Percentiles rank a stretch among this genome's conserved stretches.
Conservation (phyloP, 257 asterid species). For the Primulina huaijiensis region DNA sequence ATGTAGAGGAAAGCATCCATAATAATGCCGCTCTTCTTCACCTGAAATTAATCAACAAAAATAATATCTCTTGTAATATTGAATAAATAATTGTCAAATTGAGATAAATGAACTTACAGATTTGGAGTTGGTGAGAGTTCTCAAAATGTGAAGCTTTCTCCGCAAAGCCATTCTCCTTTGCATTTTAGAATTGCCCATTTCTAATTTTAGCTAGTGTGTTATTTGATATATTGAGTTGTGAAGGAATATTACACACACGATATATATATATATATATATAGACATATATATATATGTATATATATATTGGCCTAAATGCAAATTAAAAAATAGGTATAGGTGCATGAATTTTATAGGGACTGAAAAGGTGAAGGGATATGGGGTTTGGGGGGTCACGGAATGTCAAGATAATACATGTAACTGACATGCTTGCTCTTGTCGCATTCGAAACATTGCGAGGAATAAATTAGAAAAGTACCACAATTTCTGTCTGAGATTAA, state of each 20-base stretch:
- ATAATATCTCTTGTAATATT: too few species aligned
- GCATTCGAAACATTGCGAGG: background rate
- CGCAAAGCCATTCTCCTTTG: conserved; percentile 40
- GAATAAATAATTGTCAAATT: background rate
- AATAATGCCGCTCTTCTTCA: conserved; percentile 53
- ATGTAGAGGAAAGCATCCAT: conserved; percentile 64
- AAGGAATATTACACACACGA: background rate
- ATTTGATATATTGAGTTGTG: conserved; percentile 2
- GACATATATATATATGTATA: too few species aligned
- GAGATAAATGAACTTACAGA: conserved; percentile 37
- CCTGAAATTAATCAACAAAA: conserved; percentile 26
- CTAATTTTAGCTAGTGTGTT: conserved; percentile 4
- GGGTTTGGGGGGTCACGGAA: background rate
- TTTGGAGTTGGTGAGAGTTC: conserved; percentile 61
- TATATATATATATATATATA: too few species aligned
- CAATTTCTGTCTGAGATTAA: background rate
- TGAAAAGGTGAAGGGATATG: background rate
- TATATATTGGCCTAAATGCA: background rate
- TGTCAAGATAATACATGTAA: background rate
- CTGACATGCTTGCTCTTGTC: conserved; percentile 1
- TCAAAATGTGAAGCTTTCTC: conserved; percentile 56
- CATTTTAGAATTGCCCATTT: conserved; percentile 34
- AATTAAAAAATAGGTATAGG: background rate
- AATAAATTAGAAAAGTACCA: background rate
- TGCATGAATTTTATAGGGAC: background rate